Base-by-base conservation (phyloP, 148 eudicot species). In the Nyssa sinensis region DNA sequence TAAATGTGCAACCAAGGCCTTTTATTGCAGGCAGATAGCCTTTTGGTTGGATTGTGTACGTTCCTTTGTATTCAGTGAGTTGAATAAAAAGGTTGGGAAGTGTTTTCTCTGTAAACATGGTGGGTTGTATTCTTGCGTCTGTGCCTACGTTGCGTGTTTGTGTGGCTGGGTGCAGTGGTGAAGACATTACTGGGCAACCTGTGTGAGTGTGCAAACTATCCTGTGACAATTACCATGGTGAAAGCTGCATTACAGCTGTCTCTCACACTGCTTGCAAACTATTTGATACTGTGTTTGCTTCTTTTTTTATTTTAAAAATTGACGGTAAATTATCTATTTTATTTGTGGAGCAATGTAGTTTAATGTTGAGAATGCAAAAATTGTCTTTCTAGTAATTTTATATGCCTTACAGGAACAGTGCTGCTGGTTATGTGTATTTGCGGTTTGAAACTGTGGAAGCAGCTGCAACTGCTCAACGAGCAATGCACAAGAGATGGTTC, bases 401-500 rank as follows among this genome's bases (percentile, higher is more conserved):
- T 63, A 23, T 69, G 16, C 41, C 53, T 44, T 71, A 63, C 86
- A 90, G 92, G 81, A 82, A 89, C 65, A 89, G 89, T 73, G 90
- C 96, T 73, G 90, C 96, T 68, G 96, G 92, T 53, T 89, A 91
- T 80, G 92, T 91, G 37, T 91, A 91, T 81, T 68, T 91, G 65
- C 85, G 91, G 69, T 91, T 86, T 64, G 86, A 85, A 24, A 88
- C 64, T 79, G 83, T 75, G 68, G 96, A 85, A 75, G 90, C 76
- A 70, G 96, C 96, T 23, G 28, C 84, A 75, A 82, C 81, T 28
- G 96, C 92, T 75, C 96, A 91, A 75, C 81, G 75, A 59, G 87
- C 83, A 63, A 86, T 91, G 96, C 96, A 91, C 69, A 75, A 83
- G 82, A 79, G 96, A 77, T 91, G 96, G 96, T 91, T 91, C 74